Percentiles rank a stretch among this genome's conserved stretches.
These are phyloP conservation scores for Auricularia sp. DNA, from an alignment of 768 basidiomycete genomes.

Conservation along the genomic window DNA sequence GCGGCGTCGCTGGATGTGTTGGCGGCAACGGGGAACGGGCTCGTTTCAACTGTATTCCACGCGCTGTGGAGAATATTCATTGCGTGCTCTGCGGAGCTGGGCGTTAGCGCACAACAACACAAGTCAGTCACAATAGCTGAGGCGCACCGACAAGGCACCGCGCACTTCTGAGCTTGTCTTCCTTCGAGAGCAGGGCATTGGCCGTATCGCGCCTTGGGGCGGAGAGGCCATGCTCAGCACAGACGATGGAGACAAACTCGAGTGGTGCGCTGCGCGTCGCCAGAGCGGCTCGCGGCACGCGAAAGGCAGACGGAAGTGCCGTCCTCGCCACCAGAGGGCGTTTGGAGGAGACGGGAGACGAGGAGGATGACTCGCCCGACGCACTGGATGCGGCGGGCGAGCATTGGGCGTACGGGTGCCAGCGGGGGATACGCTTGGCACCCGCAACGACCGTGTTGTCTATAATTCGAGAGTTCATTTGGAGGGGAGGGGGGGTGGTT, in stretches of 20 bases:
- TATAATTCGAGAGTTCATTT: too few species aligned
- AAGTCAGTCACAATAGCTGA: too few species aligned
- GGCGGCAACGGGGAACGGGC: background rate
- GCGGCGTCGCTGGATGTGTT: background rate
- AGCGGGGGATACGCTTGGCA: background rate
- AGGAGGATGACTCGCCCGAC: background rate
- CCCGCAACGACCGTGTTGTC: background rate
- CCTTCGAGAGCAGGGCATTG: background rate
- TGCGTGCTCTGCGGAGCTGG: background rate
- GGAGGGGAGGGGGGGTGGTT: too few species aligned
- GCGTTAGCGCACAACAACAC: background rate
- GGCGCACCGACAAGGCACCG: background rate
- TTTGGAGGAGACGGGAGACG: background rate
- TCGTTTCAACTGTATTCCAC: background rate
- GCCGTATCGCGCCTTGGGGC: background rate
- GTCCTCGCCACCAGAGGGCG: background rate
- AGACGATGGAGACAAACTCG: background rate
- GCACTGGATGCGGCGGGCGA: background rate
- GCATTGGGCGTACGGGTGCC: background rate
- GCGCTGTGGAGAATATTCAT: background rate
- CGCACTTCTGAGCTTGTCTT: background rate
- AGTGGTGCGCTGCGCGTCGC: background rate
- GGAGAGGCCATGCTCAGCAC: background rate
- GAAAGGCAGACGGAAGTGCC: background rate
- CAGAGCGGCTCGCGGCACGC: background rate